phyloP scores from a whole-genome alignment of 129 eudicot genomes.

The Kitagawia praeruptora region DNA sequence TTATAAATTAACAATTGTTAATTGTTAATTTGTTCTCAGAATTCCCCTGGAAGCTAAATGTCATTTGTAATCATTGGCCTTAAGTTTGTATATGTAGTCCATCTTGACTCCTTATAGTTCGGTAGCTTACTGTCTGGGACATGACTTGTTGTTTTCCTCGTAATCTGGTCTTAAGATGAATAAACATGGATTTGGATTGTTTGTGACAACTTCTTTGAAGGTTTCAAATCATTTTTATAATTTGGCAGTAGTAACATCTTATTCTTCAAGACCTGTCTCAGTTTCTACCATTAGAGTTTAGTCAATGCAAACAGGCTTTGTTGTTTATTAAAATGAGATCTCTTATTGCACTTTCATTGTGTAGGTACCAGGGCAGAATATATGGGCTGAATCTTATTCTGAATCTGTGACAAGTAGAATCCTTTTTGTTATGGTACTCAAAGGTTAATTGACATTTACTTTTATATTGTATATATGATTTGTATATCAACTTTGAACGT shows the following conservation, averaged over 20 bases:
- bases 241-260: background rate
- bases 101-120: background rate
- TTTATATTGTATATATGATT: background rate
- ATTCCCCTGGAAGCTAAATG: background rate
- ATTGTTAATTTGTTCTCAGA: background rate
- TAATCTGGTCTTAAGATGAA: background rate
- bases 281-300: background rate
- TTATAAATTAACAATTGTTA: background rate
- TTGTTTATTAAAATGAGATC: background rate
- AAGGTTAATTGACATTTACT: background rate
- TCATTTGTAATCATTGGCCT: background rate
- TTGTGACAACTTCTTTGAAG: background rate
- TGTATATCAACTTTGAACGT: background rate
- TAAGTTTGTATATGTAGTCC: too few relatives aligned
- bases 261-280: background rate
- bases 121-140: background rate
- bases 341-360: background rate
- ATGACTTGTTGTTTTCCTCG: background rate
- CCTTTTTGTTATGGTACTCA: background rate
- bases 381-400: conserved; percentile 50
- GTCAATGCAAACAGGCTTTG: background rate
- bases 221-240: too few relatives aligned
- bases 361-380: conserved; percentile 87
- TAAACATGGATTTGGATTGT: background rate
- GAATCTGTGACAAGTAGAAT: conserved; percentile 19